These are phyloP conservation scores for Chlorella sp. DNA, from an alignment of 139 green algal species.

Conservation along the genomic window DNA sequence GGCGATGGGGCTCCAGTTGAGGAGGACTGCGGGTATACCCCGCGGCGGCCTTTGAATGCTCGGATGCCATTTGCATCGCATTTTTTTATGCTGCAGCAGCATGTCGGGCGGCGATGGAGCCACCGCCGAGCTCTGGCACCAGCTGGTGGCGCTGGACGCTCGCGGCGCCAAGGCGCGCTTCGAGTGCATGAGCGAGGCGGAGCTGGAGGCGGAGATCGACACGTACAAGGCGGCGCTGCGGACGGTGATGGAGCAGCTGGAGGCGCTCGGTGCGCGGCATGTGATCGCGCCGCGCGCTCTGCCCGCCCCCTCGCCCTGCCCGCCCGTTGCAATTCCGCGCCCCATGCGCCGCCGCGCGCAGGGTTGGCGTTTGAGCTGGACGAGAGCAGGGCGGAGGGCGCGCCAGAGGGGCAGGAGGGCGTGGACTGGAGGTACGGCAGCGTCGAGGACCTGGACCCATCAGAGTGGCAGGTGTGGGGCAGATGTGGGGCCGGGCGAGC, in stretches of 20 bases:
- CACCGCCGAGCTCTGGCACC: no score
- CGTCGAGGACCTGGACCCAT: slow-evolving; percentile 79
- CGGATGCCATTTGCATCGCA: no score
- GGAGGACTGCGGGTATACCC: no score
- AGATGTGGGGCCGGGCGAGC: no score
- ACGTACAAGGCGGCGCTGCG: slow-evolving; percentile 28
- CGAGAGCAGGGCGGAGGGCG: slow-evolving; percentile 2
- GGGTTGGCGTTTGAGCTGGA: neutral
- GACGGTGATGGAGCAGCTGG: neutral
- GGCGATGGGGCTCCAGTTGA: no score
- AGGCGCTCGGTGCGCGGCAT: slow-evolving; percentile 7
- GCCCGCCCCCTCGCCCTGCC: neutral
- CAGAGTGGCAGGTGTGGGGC: slow-evolving; percentile 69
- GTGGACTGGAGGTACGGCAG: slow-evolving; percentile 61
- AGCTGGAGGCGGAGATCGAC: slow-evolving; percentile 18
- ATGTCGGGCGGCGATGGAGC: no score
- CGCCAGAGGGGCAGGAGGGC: slow-evolving; percentile 52
- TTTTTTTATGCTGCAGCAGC: no score
- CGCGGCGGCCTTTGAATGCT: no score
- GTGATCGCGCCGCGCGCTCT: neutral
- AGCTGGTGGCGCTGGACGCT: neutral
- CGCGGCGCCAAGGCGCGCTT: neutral
- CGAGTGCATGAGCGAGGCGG: slow-evolving; percentile 9
- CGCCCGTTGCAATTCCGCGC: neutral
- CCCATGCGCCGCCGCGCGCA: neutral